phyloP scores from a whole-genome alignment of 257 asterid genomes.

The Prunella vulgaris region DNA sequence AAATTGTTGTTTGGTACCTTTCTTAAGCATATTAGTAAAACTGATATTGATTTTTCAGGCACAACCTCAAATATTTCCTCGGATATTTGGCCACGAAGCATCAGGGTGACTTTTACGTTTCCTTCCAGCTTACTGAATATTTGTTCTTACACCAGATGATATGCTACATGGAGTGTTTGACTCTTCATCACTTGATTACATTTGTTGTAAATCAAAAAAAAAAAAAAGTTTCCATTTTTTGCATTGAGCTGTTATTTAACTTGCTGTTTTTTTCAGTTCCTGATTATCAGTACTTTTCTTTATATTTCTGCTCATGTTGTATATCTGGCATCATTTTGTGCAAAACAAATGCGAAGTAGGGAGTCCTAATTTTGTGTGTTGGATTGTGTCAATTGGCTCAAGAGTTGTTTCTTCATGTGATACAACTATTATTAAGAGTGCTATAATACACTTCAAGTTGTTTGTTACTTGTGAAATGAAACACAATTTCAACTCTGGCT shows the following conservation, averaged over 20 bases:
- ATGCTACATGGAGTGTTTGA: background rate
- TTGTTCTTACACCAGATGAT: background rate
- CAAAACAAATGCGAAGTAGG: background rate
- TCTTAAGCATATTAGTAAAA: background rate
- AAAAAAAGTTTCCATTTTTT: background rate
- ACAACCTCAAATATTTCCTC: constrained; percentile 63
- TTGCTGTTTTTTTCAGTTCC: background rate
- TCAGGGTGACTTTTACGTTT: constrained; percentile 62
- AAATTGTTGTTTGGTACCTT: background rate
- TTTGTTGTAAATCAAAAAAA: background rate
- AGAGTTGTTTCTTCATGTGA: background rate
- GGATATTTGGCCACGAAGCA: constrained; percentile 96
- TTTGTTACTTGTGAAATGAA: constrained; percentile 2
- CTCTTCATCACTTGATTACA: background rate
- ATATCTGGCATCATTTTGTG: background rate
- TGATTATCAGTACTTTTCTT: background rate
- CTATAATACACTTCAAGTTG: background rate
- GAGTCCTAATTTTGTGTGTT: background rate
- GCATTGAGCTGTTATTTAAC: background rate
- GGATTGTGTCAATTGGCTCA: background rate
- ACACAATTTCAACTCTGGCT: background rate
- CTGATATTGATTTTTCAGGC: constrained; percentile 43
- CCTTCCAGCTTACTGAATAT: constrained; percentile 9
- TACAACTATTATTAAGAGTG: background rate
- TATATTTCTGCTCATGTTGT: background rate